Conservation (phyloP, 352 stramenopile species). For the Phytopythium cucurbitacearum region DNA sequence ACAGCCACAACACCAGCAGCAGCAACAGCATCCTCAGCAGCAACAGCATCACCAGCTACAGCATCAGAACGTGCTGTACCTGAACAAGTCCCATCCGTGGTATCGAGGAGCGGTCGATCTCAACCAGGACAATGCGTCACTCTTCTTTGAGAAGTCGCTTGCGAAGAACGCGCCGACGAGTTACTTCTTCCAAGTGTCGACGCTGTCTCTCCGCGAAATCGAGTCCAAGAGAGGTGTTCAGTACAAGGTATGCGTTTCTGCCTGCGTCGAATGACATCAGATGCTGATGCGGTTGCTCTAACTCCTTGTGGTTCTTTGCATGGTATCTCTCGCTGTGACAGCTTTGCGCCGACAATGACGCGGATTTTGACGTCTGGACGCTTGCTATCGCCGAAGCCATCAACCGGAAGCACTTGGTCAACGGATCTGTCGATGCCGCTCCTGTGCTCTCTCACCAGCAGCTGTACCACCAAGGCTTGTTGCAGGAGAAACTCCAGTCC, state of each 20-base stretch:
- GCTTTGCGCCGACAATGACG: constrained; percentile 70
- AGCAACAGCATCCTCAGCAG: constrained; percentile 6
- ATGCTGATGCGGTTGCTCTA: too few relatives aligned
- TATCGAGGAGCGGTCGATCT: constrained; percentile 76
- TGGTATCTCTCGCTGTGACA: constrained; percentile 36
- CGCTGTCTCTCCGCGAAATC: constrained; percentile 64
- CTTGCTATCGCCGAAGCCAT: constrained; percentile 69
- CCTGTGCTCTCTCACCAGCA: constrained; percentile 68
- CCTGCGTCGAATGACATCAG: too few relatives aligned
- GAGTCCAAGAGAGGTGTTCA: constrained; percentile 79
- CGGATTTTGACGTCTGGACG: constrained; percentile 79
- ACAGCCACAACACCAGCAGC: constrained; percentile 9
- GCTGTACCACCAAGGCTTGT: constrained; percentile 63
- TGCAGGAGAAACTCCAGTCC: constrained; percentile 44
- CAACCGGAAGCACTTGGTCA: constrained; percentile 60
- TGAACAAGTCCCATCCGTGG: constrained; percentile 77
- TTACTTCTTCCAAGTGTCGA: constrained; percentile 86
- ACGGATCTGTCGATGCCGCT: constrained; percentile 11
- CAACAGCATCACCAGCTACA: constrained; percentile 15
- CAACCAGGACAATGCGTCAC: constrained; percentile 67
- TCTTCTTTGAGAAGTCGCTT: constrained; percentile 80
- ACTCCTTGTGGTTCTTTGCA: constrained; percentile 55
- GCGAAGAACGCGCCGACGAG: constrained; percentile 70
- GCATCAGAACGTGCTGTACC: constrained; percentile 57
- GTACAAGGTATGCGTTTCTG: constrained; percentile 54